Percentiles rank a stretch among this genome's conserved stretches.
Evolutionary conservation across 2,329 filamentous ascomycete species (phyloP).

Genomic region (Ascochyta clinopodiicola): DNA sequence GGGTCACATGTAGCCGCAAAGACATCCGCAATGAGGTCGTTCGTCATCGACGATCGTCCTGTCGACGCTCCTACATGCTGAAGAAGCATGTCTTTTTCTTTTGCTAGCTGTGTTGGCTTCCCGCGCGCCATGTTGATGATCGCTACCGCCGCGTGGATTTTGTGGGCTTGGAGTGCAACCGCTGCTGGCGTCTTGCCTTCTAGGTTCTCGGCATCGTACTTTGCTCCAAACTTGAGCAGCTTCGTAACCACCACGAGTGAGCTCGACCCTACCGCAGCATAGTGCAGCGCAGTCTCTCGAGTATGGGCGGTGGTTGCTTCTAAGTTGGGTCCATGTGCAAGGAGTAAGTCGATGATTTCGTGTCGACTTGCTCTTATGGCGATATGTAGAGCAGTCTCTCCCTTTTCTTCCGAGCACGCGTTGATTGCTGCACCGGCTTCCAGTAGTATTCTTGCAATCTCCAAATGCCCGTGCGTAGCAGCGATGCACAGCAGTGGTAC

Average conservation of each 20-base stretch:
- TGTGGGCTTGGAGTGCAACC: conserved; percentile 33
- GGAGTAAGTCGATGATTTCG: conserved; percentile 36
- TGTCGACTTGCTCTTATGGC: conserved; percentile 35
- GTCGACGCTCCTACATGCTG: conserved; percentile 38
- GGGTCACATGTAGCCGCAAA: conserved; percentile 43
- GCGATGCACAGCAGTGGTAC: conserved; percentile 40
- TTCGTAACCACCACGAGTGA: conserved; percentile 30
- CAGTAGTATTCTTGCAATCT: conserved; percentile 35
- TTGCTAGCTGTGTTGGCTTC: conserved; percentile 31
- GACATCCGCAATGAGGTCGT: conserved; percentile 43
- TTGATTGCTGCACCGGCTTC: conserved; percentile 38
- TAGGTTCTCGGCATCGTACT: conserved; percentile 30
- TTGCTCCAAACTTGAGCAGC: conserved; percentile 38
- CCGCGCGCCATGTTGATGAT: conserved; percentile 41
- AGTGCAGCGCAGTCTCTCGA: conserved; percentile 43
- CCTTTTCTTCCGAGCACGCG: conserved; percentile 23
- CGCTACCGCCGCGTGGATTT: conserved; percentile 39
- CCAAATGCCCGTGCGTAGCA: conserved; percentile 33
- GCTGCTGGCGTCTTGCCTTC: conserved; percentile 36
- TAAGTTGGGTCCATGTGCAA: conserved; percentile 30
- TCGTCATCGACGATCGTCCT: conserved; percentile 36
- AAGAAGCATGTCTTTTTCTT: conserved; percentile 43
- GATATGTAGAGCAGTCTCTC: conserved; percentile 42
- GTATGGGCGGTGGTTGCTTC: conserved; percentile 29
- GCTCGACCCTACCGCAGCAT: conserved; percentile 36